These are phyloP conservation scores for Eragrostis tef DNA, from an alignment of 202 grass and related monocot species.

Conservation along the genomic window DNA sequence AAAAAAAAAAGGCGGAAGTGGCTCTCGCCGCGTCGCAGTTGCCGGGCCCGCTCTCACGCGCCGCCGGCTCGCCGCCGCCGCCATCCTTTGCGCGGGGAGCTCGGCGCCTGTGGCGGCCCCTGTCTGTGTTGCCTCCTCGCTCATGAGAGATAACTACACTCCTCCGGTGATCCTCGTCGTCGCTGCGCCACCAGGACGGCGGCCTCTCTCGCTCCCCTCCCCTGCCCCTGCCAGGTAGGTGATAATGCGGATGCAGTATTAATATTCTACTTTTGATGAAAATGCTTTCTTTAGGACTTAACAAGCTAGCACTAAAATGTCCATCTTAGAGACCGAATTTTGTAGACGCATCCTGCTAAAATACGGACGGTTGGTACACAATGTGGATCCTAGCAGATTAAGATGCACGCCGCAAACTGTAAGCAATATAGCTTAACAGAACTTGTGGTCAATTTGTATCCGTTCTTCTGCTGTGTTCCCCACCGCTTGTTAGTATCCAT, in stretches of 20 bases:
- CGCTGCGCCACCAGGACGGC: neutral
- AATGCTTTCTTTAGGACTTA: neutral
- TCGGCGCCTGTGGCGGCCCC: too few species aligned
- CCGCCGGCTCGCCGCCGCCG: too few species aligned
- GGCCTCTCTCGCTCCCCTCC: neutral
- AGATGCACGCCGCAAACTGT: neutral
- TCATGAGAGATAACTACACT: too few species aligned
- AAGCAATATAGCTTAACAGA: neutral
- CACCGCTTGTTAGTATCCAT: neutral
- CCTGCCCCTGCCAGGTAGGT: constrained; percentile 2
- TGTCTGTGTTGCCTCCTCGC: too few species aligned
- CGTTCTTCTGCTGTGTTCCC: neutral
- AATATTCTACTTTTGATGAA: neutral
- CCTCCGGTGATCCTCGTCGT: too few species aligned
- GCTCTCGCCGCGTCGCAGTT: too few species aligned
- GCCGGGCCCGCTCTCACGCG: too few species aligned
- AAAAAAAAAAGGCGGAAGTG: too few species aligned
- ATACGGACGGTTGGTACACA: neutral
- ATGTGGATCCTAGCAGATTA: neutral
- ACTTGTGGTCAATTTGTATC: neutral
- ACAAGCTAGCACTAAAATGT: neutral
- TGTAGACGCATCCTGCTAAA: neutral
- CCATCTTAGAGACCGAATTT: neutral
- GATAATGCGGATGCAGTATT: neutral
- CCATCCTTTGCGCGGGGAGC: too few species aligned